Evolutionary conservation across 352 stramenopile genomes (phyloP).

Genomic region (Phytophthora fragariae): DNA sequence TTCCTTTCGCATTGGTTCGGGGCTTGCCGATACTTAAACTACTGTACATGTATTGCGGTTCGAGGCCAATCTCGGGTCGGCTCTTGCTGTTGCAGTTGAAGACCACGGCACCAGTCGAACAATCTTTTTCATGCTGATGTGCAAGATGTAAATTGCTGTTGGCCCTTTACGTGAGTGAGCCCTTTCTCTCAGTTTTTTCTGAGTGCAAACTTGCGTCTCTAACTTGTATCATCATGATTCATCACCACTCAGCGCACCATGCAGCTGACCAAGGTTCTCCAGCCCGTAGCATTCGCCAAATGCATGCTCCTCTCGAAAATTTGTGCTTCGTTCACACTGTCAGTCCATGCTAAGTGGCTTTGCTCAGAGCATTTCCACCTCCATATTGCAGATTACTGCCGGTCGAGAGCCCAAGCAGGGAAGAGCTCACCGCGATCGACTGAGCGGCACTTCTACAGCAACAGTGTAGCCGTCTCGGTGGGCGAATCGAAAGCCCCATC

Average conservation of each 20-base stretch:
- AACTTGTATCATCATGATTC: background rate
- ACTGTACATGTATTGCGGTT: background rate
- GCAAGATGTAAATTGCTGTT: background rate
- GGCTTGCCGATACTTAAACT: background rate
- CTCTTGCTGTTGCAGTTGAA: constrained; percentile 1
- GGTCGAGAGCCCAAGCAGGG: constrained; percentile 3
- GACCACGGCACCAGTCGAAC: background rate
- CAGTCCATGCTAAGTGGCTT: constrained; percentile 25
- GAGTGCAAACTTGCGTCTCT: background rate
- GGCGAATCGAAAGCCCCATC: constrained; percentile 27
- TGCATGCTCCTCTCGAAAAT: constrained; percentile 2
- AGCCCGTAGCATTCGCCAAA: background rate
- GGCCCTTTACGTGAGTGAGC: background rate
- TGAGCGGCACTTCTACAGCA: background rate
- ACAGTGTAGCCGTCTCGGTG: constrained; percentile 12
- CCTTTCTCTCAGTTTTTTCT: background rate
- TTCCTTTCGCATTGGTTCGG: too few relatives aligned
- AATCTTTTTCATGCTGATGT: constrained; percentile 3
- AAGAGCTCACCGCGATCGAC: constrained; percentile 12
- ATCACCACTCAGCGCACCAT: background rate
- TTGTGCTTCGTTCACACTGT: constrained; percentile 4
- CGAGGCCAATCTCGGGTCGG: background rate
- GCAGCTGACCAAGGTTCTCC: background rate
- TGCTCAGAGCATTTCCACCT: constrained; percentile 18
- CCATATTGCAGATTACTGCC: constrained; percentile 26